These are phyloP conservation scores for Botrytis squamosa DNA, from an alignment of 2,329 filamentous ascomycete species.

Conservation along the genomic window DNA sequence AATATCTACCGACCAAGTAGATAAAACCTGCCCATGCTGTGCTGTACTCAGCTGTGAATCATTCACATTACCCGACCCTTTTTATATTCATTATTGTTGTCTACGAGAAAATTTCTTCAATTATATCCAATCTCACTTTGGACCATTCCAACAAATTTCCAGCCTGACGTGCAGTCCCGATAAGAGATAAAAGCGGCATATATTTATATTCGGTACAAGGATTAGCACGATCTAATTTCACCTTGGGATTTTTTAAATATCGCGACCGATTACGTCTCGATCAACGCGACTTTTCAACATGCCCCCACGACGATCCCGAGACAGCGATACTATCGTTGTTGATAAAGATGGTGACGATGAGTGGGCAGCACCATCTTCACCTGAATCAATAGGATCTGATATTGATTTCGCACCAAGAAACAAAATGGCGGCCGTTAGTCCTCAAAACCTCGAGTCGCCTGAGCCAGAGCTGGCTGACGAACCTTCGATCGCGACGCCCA, in stretches of 20 bases:
- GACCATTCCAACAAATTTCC: slow-evolving; percentile 1
- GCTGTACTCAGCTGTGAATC: slow-evolving; percentile 6
- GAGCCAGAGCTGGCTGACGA: slow-evolving; percentile 24
- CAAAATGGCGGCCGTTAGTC: slow-evolving; percentile 26
- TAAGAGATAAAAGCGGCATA: slow-evolving; percentile 20
- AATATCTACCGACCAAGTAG: slow-evolving; percentile 17
- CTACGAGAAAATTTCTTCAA: slow-evolving; percentile 12
- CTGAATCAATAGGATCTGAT: slow-evolving; percentile 28
- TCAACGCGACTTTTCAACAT: slow-evolving; percentile 14
- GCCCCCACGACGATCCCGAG: slow-evolving; percentile 17
- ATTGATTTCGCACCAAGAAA: slow-evolving; percentile 18
- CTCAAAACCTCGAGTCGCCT: slow-evolving; percentile 35
- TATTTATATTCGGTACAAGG: slow-evolving; percentile 17
- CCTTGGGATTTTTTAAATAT: slow-evolving; percentile 19
- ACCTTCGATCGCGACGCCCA: neutral
- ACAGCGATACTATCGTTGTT: slow-evolving; percentile 32
- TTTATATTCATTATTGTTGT: slow-evolving; percentile 11
- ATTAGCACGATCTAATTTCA: slow-evolving; percentile 20
- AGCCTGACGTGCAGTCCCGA: slow-evolving; percentile 10
- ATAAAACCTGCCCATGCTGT: slow-evolving; percentile 2
- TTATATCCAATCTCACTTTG: slow-evolving; percentile 10
- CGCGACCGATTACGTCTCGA: slow-evolving; percentile 6
- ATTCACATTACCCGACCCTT: slow-evolving; percentile 10
- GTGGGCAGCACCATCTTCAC: slow-evolving; percentile 28
- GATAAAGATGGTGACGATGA: slow-evolving; percentile 34